Conservation (phyloP, 2,329 filamentous ascomycete species). For the Colletotrichum agaves region DNA sequence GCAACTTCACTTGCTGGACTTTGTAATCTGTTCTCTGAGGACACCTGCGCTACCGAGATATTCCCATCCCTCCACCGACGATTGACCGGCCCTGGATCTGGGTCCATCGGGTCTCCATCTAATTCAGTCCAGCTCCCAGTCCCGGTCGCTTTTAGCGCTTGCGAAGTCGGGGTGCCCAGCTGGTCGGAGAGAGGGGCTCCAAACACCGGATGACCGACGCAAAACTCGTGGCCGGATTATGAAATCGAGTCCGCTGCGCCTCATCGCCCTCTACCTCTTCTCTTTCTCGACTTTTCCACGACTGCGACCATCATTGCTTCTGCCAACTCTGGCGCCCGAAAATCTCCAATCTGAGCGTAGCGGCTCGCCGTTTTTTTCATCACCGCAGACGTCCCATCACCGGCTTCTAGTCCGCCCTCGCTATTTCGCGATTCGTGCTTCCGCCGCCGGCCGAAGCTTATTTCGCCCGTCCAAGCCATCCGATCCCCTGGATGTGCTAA, state of each 20-base stretch:
- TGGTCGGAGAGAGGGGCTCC: slow-evolving; percentile 33
- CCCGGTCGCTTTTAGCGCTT: slow-evolving; percentile 30
- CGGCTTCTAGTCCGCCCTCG: slow-evolving; percentile 15
- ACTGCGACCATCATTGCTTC: neutral
- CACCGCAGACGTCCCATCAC: neutral
- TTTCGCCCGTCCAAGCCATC: slow-evolving; percentile 29
- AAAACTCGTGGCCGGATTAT: slow-evolving; percentile 34
- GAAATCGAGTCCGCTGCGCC: slow-evolving; percentile 12
- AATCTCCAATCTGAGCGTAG: neutral
- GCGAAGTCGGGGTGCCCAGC: slow-evolving; percentile 25
- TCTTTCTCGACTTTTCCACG: neutral
- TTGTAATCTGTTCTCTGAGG: neutral
- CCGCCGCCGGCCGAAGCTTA: slow-evolving; percentile 34
- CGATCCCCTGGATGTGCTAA: slow-evolving; percentile 3
- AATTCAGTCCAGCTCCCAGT: neutral
- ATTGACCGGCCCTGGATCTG: slow-evolving; percentile 15
- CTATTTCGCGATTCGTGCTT: slow-evolving; percentile 25
- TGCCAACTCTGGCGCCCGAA: neutral
- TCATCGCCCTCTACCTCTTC: neutral
- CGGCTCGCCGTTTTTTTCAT: neutral
- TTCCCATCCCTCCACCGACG: slow-evolving; percentile 27
- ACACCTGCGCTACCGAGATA: slow-evolving; percentile 19
- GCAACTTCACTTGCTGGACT: neutral
- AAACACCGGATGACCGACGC: slow-evolving; percentile 31
- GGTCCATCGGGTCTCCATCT: slow-evolving; percentile 27